Evolutionary conservation across 352 stramenopile genomes (phyloP).

Genomic region (Pythium aquatile): DNA sequence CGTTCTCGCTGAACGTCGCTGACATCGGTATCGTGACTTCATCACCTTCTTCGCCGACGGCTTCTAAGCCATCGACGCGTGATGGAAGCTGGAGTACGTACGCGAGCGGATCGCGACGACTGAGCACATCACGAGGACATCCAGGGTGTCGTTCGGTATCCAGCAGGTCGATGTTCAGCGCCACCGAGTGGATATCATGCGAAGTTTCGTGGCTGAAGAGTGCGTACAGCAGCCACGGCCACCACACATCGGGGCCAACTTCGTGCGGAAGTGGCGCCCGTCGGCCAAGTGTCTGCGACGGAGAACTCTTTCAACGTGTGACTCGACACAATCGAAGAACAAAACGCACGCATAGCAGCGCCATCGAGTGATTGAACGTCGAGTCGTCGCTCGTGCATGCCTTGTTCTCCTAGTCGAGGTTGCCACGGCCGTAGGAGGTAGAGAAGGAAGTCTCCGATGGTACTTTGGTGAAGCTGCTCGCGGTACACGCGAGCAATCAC

Average conservation of each 20-base stretch:
- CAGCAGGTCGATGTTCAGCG: not conserved
- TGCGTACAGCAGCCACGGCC: conserved; percentile 8
- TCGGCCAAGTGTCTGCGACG: not conserved
- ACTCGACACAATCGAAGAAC: conserved; percentile 7
- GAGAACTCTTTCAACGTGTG: not conserved
- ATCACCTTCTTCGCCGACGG: not conserved
- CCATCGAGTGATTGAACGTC: conserved; percentile 7
- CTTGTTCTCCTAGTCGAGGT: conserved; percentile 3
- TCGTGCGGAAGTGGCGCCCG: not conserved
- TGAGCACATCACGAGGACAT: not conserved
- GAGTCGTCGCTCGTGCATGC: conserved; percentile 3
- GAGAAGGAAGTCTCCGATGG: conserved; percentile 17
- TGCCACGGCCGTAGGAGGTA: conserved; percentile 17
- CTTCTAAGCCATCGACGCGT: not conserved
- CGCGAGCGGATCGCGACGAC: not conserved
- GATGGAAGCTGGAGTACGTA: not conserved
- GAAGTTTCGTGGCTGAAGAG: not conserved
- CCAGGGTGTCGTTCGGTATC: not conserved
- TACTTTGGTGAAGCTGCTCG: conserved; percentile 16
- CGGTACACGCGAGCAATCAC: conserved; percentile 8
- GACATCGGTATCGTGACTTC: not conserved
- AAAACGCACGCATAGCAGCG: conserved; percentile 14
- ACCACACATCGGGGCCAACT: not conserved
- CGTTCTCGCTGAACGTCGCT: not conserved
- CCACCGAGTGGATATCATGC: not conserved